Conservation (phyloP, 2,329 filamentous ascomycete species). For the Cyphellophora europaea region DNA sequence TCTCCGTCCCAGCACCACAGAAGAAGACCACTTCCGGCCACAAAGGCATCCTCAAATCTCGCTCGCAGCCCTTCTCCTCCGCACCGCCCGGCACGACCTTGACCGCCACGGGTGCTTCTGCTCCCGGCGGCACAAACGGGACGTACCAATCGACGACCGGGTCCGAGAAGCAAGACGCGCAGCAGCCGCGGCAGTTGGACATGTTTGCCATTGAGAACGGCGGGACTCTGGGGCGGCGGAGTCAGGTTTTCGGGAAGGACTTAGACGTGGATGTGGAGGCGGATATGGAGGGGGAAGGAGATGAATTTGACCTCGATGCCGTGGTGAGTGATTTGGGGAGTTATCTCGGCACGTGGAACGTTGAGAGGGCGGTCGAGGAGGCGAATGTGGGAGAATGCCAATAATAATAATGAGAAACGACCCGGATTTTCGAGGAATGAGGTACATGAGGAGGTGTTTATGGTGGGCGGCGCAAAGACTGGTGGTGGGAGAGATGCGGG, state of each 20-base stretch:
- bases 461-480: too few relatives aligned
- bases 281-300: slow-evolving; percentile 24
- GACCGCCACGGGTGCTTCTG: neutral
- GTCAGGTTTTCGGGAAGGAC: too few relatives aligned
- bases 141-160: slow-evolving; percentile 3
- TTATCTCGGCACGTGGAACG: slow-evolving; percentile 36
- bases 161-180: slow-evolving; percentile 20
- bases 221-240: neutral
- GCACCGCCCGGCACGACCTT: neutral
- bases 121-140: too few relatives aligned
- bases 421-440: too few relatives aligned
- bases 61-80: neutral
- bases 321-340: slow-evolving; percentile 36
- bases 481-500: too few relatives aligned
- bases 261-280: slow-evolving; percentile 19
- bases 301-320: slow-evolving; percentile 30
- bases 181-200: slow-evolving; percentile 7
- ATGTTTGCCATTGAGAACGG: slow-evolving; percentile 4
- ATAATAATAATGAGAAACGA: too few relatives aligned
- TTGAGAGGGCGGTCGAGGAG: slow-evolving; percentile 19
- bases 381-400: neutral
- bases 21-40: neutral
- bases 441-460: too few relatives aligned
- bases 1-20: neutral
- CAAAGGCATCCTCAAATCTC: slow-evolving; percentile 7